Evolutionary conservation across 495 filamentous ascomycete genomes (phyloP), one percentile per base, ranked within the genome.

Genomic region (Alectoria sarmentosa): DNA sequence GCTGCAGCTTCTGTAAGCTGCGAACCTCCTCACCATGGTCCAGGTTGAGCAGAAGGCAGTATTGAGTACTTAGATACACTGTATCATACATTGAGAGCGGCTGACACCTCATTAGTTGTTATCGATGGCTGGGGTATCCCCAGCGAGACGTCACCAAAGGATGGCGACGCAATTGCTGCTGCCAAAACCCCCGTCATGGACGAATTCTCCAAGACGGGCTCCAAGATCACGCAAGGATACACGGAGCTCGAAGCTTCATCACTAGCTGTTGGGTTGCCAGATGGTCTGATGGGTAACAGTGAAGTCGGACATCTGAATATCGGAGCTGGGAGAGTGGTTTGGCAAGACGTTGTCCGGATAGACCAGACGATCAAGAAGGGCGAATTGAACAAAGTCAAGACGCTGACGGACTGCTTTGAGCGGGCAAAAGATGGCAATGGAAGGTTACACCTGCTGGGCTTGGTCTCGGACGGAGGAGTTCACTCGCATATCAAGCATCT

Each of bases 281-380:
- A 98, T 73, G 94, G 94, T 46, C 81, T 98, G 65, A 98, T 98
- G 94, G 94, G 94, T 42, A 98, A 98, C 80, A 94, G 90, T 73
- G 94, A 98, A 76, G 94, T 98, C 69, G 94, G 94, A 44, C 94
- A 98, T 77, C 76, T 98, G 77, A 98, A 98, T 81, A 98, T 98
- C 76, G 94, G 94, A 73, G 94, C 94, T 65, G 94, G 94, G 52
- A 84, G 94, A 75, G 95, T 98, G 48, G 94, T 98, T 70, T 98
- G 94, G 94, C 94, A 98, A 76, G 94, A 98, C 79, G 96, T 95
- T 65, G 94, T 98, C 65, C 89, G 94, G 71, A 98, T 98, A 77
- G 94, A 98, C 77, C 88, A 89, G 78, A 89, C 89, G 23, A 85
- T 98, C 77, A 96, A 96, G 85, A 92, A 92, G 71, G 86, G 83